phyloP scores from a whole-genome alignment of 208 protist species.

The Polymyxa betae region DNA sequence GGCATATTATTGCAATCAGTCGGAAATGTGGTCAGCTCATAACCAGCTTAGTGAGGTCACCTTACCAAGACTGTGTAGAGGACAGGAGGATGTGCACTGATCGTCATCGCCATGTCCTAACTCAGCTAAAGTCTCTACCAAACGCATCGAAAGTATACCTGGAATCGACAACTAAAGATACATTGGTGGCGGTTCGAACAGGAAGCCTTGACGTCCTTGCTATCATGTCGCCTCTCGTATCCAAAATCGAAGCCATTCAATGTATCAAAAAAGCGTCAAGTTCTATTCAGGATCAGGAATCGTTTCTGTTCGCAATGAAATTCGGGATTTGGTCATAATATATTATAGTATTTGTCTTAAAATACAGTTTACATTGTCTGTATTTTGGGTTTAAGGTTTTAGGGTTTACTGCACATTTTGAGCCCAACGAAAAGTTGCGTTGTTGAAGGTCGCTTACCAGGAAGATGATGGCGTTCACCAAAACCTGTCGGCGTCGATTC shows the following conservation, averaged over 20 bases:
- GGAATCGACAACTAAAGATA: neutral
- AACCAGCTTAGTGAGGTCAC: neutral
- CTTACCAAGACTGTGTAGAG: neutral
- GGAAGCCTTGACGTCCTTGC: neutral
- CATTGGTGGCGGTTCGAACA: neutral
- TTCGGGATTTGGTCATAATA: slow-evolving; percentile 21
- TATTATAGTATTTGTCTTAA: neutral
- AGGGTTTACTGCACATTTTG: no score
- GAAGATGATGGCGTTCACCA: no score
- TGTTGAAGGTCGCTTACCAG: no score
- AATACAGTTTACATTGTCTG: neutral
- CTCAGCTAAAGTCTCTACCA: neutral
- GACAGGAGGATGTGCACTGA: neutral
- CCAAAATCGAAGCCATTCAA: slow-evolving; percentile 4
- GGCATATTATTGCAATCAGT: slow-evolving; percentile 42
- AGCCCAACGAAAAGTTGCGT: no score
- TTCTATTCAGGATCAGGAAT: neutral
- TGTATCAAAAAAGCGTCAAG: neutral
- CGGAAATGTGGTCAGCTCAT: slow-evolving; percentile 19
- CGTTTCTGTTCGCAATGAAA: neutral
- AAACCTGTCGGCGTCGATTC: no score
- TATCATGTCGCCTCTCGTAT: neutral
- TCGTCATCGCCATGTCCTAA: neutral
- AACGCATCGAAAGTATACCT: neutral
- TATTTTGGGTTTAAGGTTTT: neutral